These are phyloP conservation scores for Hordeum vulgare DNA, from an alignment of 176 grass and related monocot genomes.

Conservation along the genomic window MorexV3_pseudomolecules_assembly NC_058523.1:58242107-58242606, in stretches of 20 bases:
- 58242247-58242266: no score
- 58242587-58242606: slow-evolving; percentile 58
- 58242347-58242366: slow-evolving; percentile 65
- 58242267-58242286: no score
- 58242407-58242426: background rate
- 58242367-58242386: slow-evolving; percentile 65
- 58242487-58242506: slow-evolving; percentile 42
- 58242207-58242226: slow-evolving; percentile 73
- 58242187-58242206: slow-evolving; percentile 75
- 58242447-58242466: slow-evolving; percentile 17
- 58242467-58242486: background rate
- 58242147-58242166: slow-evolving; percentile 58
- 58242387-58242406: slow-evolving; percentile 54
- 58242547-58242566: slow-evolving; percentile 56
- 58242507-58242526: slow-evolving; percentile 78
- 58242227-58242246: slow-evolving; percentile 48
- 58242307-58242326: background rate
- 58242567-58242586: slow-evolving; percentile 81
- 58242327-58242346: slow-evolving; percentile 60
- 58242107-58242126: slow-evolving; percentile 60
- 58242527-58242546: slow-evolving; percentile 78
- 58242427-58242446: background rate
- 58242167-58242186: slow-evolving; percentile 40
- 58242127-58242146: slow-evolving; percentile 51
- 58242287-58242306: background rate